These are phyloP conservation scores for Penicillium brasilianum DNA, from an alignment of 2,329 filamentous ascomycete species.

Conservation along the genomic window DNA sequence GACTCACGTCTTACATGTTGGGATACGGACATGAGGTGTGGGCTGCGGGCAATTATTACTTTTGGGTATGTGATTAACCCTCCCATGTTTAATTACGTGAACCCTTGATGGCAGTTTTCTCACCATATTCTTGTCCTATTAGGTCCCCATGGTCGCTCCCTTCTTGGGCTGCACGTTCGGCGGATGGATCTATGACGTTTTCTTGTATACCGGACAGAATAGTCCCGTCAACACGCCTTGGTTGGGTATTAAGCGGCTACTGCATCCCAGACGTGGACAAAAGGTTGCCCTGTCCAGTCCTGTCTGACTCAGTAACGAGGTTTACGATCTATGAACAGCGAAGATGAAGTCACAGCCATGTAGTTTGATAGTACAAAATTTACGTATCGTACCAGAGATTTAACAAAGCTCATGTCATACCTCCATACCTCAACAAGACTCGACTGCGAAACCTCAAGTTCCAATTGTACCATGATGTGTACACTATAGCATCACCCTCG, in stretches of 20 bases:
- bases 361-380: neutral
- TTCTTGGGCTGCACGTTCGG: constrained; percentile 69
- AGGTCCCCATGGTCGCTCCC: constrained; percentile 75
- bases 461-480: too few species aligned
- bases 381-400: too few species aligned
- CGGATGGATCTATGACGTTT: constrained; percentile 69
- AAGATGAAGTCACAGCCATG: neutral
- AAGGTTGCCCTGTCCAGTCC: constrained; percentile 21
- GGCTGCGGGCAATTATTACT: constrained; percentile 71
- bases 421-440: too few species aligned
- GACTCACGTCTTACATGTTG: constrained; percentile 68
- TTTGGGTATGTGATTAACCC: constrained; percentile 60
- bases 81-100: neutral
- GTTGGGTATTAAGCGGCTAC: constrained; percentile 64
- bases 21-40: constrained; percentile 72
- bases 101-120: neutral
- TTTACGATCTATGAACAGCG: neutral
- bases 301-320: constrained; percentile 18
- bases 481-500: too few species aligned
- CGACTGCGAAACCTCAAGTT: too few species aligned
- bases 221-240: constrained; percentile 72
- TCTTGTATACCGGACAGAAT: constrained; percentile 69
- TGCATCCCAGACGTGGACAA: constrained; percentile 30
- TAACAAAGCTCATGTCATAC: too few species aligned
- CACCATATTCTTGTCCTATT: neutral